phyloP scores from a whole-genome alignment of 805 yeast species.

The Metschnikowia matae region DNA sequence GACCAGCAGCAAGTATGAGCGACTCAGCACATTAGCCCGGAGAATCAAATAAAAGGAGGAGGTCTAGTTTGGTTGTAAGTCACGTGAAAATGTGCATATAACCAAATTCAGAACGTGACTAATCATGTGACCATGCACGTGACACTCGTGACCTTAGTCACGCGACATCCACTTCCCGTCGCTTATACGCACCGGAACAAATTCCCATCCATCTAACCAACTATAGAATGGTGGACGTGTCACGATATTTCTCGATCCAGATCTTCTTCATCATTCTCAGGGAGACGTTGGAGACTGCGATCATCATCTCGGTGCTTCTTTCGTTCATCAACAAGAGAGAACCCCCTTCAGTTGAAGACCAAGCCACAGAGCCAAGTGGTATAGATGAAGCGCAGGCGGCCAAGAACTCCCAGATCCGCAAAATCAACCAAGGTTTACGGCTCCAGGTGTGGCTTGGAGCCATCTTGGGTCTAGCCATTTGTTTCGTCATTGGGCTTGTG shows the following conservation, averaged over 20 bases:
- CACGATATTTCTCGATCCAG: slow-evolving; percentile 57
- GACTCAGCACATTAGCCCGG: slow-evolving; percentile 10
- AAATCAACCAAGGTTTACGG: slow-evolving; percentile 15
- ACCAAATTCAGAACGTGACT: too few relatives aligned
- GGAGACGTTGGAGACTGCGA: slow-evolving; percentile 73
- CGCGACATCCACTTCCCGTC: background rate
- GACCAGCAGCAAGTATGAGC: slow-evolving; percentile 14
- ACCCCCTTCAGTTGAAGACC: slow-evolving; percentile 7
- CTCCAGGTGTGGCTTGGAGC: slow-evolving; percentile 85
- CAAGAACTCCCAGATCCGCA: slow-evolving; percentile 6
- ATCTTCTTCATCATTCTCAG: slow-evolving; percentile 69
- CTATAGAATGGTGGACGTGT: slow-evolving; percentile 13
- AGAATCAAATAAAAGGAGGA: slow-evolving; percentile 4
- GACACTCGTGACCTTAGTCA: background rate
- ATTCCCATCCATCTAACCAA: background rate
- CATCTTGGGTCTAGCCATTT: slow-evolving; percentile 59
- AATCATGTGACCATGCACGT: background rate
- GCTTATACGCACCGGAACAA: background rate
- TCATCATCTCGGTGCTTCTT: slow-evolving; percentile 68
- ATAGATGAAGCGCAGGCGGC: slow-evolving; percentile 5
- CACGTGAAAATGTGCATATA: too few relatives aligned
- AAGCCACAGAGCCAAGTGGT: slow-evolving; percentile 7
- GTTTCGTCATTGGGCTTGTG: slow-evolving; percentile 67
- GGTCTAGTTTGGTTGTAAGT: background rate
- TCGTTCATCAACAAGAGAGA: slow-evolving; percentile 58